Evolutionary conservation across 495 filamentous ascomycete genomes (phyloP).

Genomic region (Penicillium maclennaniae): DNA sequence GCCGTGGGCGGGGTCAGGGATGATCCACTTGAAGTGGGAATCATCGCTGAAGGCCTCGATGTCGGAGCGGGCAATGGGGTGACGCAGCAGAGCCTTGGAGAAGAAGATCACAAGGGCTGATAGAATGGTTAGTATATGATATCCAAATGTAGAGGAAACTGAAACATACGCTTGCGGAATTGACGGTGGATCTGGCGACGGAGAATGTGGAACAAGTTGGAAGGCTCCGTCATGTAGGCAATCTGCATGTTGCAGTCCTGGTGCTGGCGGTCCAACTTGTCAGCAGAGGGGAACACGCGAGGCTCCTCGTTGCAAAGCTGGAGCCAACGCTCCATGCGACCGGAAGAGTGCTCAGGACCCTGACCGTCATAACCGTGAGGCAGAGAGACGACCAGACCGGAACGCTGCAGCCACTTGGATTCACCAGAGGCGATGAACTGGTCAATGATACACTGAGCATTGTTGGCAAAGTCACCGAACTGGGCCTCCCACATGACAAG

Average conservation of each 20-base stretch:
- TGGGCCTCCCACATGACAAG: conserved; percentile 99
- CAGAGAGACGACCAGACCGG: conserved; percentile 87
- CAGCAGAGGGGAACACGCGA: conserved; percentile 76
- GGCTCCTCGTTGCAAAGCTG: conserved; percentile 98
- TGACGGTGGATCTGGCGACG: conserved; percentile 97
- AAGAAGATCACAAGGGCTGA: conserved; percentile 93
- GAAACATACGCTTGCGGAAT: conserved; percentile 90
- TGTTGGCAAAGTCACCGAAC: conserved; percentile 99
- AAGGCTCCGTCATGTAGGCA: conserved; percentile 84
- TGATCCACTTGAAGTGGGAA: conserved; percentile 94
- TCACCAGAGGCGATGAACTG: conserved; percentile 98
- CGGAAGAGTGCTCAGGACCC: conserved; percentile 97
- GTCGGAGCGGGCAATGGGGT: conserved; percentile 82
- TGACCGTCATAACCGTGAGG: conserved; percentile 98
- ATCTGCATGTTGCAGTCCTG: conserved; percentile 99
- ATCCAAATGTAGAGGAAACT: background rate
- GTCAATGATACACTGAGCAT: conserved; percentile 97
- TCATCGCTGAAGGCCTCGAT: conserved; percentile 87
- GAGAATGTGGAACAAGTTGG: conserved; percentile 95
- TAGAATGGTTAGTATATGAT: conserved; percentile 31
- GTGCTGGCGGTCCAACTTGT: conserved; percentile 94
- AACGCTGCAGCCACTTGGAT: conserved; percentile 96
- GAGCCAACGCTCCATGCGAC: conserved; percentile 93
- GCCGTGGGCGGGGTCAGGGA: conserved; percentile 79
- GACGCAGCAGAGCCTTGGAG: conserved; percentile 89